Conservation (phyloP, 164 flowering plant genomes). For the Berberis vulgaris region DNA sequence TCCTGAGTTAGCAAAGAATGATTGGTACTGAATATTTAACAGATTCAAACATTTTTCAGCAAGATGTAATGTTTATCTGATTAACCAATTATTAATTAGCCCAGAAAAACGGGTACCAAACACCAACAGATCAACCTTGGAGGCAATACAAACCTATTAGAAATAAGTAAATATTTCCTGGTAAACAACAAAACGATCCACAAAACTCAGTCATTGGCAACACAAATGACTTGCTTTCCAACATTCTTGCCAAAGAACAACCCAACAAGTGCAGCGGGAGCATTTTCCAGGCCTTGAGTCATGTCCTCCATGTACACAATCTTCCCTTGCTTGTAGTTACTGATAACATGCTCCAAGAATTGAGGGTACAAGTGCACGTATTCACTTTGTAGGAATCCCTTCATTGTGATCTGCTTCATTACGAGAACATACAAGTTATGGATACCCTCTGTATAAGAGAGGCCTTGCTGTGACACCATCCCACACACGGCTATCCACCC, state of each 20-base stretch:
- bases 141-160: too few species aligned
- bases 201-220: constrained; percentile 31
- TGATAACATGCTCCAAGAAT: constrained; percentile 30
- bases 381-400: constrained; percentile 53
- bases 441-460: constrained; percentile 27
- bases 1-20: too few species aligned
- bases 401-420: constrained; percentile 32
- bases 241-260: constrained; percentile 53
- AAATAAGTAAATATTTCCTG: too few species aligned
- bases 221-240: constrained; percentile 55
- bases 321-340: constrained; percentile 38
- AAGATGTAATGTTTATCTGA: too few species aligned
- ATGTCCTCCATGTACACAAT: constrained; percentile 60
- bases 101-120: too few species aligned
- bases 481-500: constrained; percentile 63
- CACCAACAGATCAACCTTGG: too few species aligned
- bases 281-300: constrained; percentile 50
- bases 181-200: too few species aligned
- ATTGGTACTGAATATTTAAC: too few species aligned
- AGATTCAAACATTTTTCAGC: too few species aligned
- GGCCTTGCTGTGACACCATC: constrained; percentile 37
- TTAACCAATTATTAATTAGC: too few species aligned
- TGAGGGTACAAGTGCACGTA: constrained; percentile 39
- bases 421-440: constrained; percentile 30
- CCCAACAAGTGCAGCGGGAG: constrained; percentile 47